A percentile compares a stretch with the other conserved stretches of the same genome.
Evolutionary conservation across 2,329 filamentous ascomycete species (phyloP).

Genomic region (Neonectria magnoliae): DNA sequence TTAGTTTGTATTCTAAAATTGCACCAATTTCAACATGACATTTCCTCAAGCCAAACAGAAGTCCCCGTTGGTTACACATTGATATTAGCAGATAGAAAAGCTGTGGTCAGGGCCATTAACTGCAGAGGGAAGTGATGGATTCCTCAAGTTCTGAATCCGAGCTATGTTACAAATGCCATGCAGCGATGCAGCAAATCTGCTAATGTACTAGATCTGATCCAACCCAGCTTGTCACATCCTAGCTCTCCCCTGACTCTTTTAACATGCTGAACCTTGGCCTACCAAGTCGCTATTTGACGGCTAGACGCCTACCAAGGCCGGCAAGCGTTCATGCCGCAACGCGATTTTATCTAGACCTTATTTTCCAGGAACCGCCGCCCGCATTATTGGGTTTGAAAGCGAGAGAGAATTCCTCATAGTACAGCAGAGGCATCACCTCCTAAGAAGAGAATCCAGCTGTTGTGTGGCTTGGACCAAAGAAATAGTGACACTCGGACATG

Average conservation of each 20-base stretch:
- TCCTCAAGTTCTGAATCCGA: background rate
- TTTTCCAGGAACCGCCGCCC: background rate
- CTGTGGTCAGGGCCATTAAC: background rate
- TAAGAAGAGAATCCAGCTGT: background rate
- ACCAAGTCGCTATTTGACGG: background rate
- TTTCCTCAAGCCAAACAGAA: background rate
- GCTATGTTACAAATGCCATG: background rate
- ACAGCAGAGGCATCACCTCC: background rate
- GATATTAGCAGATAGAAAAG: background rate
- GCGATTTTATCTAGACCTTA: background rate
- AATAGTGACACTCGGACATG: background rate
- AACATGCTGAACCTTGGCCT: background rate
- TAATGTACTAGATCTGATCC: background rate
- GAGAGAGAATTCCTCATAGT: background rate
- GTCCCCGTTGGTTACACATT: background rate
- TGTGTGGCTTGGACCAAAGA: background rate
- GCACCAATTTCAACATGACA: background rate
- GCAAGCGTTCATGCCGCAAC: background rate
- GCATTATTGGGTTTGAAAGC: background rate
- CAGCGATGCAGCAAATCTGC: background rate
- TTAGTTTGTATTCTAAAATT: slow-evolving; percentile 11
- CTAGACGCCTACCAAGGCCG: background rate
- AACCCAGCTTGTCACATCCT: background rate
- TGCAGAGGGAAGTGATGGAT: background rate
- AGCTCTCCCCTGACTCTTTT: background rate